Base-by-base conservation (phyloP, 164 flowering plant species). In the Vitis rotundifolia region DNA sequence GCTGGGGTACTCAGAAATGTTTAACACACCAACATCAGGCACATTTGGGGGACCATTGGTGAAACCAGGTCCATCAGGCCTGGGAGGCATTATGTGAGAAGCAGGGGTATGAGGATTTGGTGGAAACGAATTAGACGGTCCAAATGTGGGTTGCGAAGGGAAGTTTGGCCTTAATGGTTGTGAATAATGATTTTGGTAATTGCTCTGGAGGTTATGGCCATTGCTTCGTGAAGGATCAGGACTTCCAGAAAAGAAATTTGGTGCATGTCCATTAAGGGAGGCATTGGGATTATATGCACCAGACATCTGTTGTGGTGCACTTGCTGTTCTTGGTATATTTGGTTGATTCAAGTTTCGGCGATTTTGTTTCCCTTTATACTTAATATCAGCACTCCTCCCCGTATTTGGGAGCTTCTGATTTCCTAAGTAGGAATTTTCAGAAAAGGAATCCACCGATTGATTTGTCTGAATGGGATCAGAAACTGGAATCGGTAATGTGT, bases 1-100 rank as follows among this genome's bases (percentile, higher is more conserved):
- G 66, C 60, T 77, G 15, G 78, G 78, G 58, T 67, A 48, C 55
- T 79, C 88, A 69, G 87, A 76, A 19, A 84, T 61, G 68, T 71
- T 81, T 65, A 86, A 72, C 67, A 77, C 85, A 71, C 86, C 80
- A 62, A 91, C 71, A 73, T 90, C 87, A 68, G 84, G 91, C 53
- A 74, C 26, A 67, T 62, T 76, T 18, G 78, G n/a, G 13, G 22
- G 82, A 47, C 70, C 76, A 11, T 88, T 60, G 15, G 82, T 49
- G 71, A 66, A 75, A 50, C 77, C 65, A 16, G 82, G 80, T 8
- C 72, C 77, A 68, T 76, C 82, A 49, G 88, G 76, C 67, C 84
- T 82, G 6, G 80, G 81, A 61, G 77, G 82, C 61, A 71, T 52
- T 19, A 73, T 80, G 66, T 37, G 76, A 71, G 75, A 62, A 61